Conservation (phyloP, 2,329 filamentous ascomycete genomes). For the Pezicula neosporulosa region DNA sequence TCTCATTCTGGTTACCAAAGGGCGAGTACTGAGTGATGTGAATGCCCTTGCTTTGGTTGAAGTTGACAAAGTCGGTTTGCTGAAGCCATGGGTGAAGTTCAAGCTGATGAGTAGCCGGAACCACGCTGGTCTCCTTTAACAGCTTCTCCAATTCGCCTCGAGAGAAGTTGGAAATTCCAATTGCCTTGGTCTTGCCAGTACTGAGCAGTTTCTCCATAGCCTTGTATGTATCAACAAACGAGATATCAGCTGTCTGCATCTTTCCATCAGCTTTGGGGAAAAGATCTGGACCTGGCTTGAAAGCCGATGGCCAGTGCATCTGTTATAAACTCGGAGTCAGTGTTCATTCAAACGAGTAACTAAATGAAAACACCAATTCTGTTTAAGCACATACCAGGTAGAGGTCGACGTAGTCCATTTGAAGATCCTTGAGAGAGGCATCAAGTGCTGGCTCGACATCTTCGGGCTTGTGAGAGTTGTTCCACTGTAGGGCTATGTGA, state of each 20-base stretch:
- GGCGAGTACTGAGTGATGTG: slow-evolving; percentile 43
- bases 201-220: slow-evolving; percentile 53
- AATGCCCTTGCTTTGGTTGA: slow-evolving; percentile 39
- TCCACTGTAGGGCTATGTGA: slow-evolving; percentile 35
- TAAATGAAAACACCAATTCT: no score
- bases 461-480: slow-evolving; percentile 33
- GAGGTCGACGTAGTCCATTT: slow-evolving; percentile 35
- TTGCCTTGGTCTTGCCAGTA: slow-evolving; percentile 49
- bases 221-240: slow-evolving; percentile 50
- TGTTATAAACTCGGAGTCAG: no score
- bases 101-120: slow-evolving; percentile 56
- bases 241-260: slow-evolving; percentile 16
- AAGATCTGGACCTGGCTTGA: slow-evolving; percentile 19
- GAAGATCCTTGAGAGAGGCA: slow-evolving; percentile 31
- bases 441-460: slow-evolving; percentile 31
- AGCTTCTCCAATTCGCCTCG: slow-evolving; percentile 34
- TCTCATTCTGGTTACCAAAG: slow-evolving; percentile 59
- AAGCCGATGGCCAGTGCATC: slow-evolving; percentile 35
- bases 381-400: slow-evolving; percentile 16
- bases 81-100: slow-evolving; percentile 50
- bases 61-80: slow-evolving; percentile 44
- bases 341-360: no score
- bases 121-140: slow-evolving; percentile 39
- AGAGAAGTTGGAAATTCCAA: slow-evolving; percentile 62
- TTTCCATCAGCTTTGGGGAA: slow-evolving; percentile 24